Conservation (phyloP, 2,329 filamentous ascomycete species). For the Paraphoma sp. region DNA sequence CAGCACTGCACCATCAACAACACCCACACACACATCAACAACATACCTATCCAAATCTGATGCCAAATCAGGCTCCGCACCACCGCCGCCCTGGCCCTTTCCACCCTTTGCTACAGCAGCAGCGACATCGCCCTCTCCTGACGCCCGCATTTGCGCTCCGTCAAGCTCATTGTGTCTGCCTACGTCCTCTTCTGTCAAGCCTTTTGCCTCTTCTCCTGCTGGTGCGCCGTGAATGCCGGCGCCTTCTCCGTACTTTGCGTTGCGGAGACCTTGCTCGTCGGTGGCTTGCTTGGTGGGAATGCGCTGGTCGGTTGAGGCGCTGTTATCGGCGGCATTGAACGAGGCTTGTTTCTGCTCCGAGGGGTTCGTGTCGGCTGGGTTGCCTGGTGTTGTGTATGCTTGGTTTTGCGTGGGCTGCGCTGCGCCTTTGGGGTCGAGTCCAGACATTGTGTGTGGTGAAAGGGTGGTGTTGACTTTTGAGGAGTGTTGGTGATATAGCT, state of each 20-base stretch:
- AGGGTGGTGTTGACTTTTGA: background rate
- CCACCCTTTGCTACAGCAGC: constrained; percentile 49
- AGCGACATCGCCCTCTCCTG: constrained; percentile 54
- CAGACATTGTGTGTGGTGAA: constrained; percentile 40
- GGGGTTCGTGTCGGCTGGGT: constrained; percentile 53
- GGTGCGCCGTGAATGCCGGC: constrained; percentile 53
- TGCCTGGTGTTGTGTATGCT: constrained; percentile 56
- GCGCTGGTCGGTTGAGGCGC: constrained; percentile 42
- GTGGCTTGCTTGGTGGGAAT: constrained; percentile 48
- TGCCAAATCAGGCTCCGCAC: constrained; percentile 50
- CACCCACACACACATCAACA: background rate
- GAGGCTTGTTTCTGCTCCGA: constrained; percentile 44
- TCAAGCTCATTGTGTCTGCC: constrained; percentile 56
- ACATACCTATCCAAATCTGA: constrained; percentile 53
- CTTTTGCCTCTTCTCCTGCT: constrained; percentile 52
- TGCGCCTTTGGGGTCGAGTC: constrained; percentile 49
- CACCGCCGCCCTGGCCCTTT: constrained; percentile 41
- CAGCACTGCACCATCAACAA: constrained; percentile 3
- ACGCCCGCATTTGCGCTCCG: constrained; percentile 56
- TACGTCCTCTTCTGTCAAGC: constrained; percentile 48
- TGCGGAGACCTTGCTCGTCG: constrained; percentile 47
- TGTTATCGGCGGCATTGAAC: constrained; percentile 44
- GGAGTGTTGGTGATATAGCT: too few relatives aligned
- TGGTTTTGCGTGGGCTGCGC: constrained; percentile 53
- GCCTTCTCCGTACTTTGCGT: constrained; percentile 30